A percentile compares a stretch with the other conserved stretches of the same genome.
Evolutionary conservation across 805 yeast genomes (phyloP).

Genomic region (Debaryomyces tyrocola): DNA sequence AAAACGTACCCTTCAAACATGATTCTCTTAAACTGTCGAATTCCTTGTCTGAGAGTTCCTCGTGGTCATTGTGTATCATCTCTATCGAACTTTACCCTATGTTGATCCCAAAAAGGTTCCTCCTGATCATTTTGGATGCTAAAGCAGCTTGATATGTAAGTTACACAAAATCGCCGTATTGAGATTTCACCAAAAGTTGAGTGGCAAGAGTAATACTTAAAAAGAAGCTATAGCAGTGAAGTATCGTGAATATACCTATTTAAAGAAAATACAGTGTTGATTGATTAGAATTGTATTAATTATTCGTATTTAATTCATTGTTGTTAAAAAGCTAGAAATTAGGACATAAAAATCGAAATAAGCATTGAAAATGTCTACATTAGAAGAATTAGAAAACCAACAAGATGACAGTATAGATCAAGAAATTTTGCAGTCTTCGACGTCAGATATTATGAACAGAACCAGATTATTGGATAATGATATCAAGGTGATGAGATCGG

Average conservation of each 20-base stretch:
- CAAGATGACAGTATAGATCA: slow-evolving; percentile 69
- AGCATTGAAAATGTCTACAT: slow-evolving; percentile 60
- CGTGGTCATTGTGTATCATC: slow-evolving; percentile 7
- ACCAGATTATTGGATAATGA: slow-evolving; percentile 90
- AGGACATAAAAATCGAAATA: background rate
- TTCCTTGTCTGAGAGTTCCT: slow-evolving; percentile 19
- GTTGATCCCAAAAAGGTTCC: no score
- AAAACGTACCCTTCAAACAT: slow-evolving; percentile 22
- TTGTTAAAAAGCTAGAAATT: background rate
- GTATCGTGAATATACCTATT: background rate
- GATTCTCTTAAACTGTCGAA: slow-evolving; percentile 14
- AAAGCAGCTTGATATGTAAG: background rate
- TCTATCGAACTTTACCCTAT: no score
- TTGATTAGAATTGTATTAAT: background rate
- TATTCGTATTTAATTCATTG: background rate
- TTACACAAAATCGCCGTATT: slow-evolving; percentile 4
- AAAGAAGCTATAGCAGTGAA: background rate
- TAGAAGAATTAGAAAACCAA: slow-evolving; percentile 73
- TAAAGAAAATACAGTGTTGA: background rate
- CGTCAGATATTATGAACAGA: slow-evolving; percentile 81
- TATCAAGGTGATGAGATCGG: slow-evolving; percentile 91
- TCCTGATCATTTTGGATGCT: no score
- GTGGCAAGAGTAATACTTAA: slow-evolving; percentile 2
- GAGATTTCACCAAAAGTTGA: background rate
- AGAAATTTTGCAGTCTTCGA: slow-evolving; percentile 75